Conservation (phyloP, 2,329 filamentous ascomycete species). For the Ceratocystis papillata region DNA sequence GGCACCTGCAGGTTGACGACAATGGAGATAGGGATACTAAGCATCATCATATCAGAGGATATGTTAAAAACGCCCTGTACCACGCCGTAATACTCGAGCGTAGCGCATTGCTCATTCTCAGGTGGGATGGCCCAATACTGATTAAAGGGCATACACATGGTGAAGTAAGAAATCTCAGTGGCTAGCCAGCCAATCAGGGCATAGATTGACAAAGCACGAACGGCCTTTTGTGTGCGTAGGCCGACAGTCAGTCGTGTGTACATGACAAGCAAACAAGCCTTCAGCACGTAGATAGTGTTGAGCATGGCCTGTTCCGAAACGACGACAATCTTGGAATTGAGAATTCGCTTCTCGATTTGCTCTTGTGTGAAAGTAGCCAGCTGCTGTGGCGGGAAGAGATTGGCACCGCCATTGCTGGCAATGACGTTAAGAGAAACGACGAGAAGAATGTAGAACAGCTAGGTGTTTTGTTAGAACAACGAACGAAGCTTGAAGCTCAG, state of each 20-base stretch:
- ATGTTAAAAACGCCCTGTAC: slow-evolving; percentile 50
- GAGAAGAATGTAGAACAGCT: slow-evolving; percentile 38
- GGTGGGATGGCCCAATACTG: slow-evolving; percentile 49
- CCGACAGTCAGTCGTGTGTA: slow-evolving; percentile 35
- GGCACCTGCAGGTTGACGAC: slow-evolving; percentile 42
- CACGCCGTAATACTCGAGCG: slow-evolving; percentile 46
- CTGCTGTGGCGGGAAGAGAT: slow-evolving; percentile 22
- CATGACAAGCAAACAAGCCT: slow-evolving; percentile 47
- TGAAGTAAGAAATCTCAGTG: slow-evolving; percentile 41
- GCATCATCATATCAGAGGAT: slow-evolving; percentile 49
- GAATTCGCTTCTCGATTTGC: slow-evolving; percentile 34
- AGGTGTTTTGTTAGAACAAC: neutral
- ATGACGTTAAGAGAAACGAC: slow-evolving; percentile 19
- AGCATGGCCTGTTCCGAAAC: slow-evolving; percentile 53
- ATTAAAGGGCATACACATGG: slow-evolving; percentile 44
- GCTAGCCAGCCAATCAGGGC: slow-evolving; percentile 39
- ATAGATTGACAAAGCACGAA: slow-evolving; percentile 42
- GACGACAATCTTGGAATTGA: slow-evolving; percentile 52
- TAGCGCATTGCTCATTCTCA: slow-evolving; percentile 44
- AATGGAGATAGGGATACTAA: slow-evolving; percentile 46
- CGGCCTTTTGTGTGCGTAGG: slow-evolving; percentile 37
- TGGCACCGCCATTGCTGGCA: slow-evolving; percentile 20
- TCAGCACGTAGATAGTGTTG: slow-evolving; percentile 46
- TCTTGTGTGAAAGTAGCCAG: slow-evolving; percentile 18
- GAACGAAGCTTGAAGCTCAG: neutral